phyloP scores from a whole-genome alignment of 2,329 filamentous ascomycete genomes.

The Talaromyces sp. region DNA sequence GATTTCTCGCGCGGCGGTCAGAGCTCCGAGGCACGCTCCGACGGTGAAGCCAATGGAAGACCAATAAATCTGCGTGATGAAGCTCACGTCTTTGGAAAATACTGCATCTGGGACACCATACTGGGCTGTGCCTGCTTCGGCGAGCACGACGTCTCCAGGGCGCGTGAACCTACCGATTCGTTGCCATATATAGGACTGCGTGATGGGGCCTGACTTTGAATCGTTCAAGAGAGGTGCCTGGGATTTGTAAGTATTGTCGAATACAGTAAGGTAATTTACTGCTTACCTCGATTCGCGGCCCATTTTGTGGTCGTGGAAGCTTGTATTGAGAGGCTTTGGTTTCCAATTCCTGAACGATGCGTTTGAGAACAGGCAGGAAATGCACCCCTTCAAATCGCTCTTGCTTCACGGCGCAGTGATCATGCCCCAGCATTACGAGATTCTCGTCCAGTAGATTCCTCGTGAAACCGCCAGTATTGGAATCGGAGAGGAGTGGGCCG shows the following conservation, averaged over 20 bases:
- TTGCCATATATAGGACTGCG: slow-evolving; percentile 1
- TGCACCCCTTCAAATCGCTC: neutral
- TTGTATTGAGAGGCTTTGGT: neutral
- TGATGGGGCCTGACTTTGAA: neutral
- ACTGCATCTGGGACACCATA: slow-evolving; percentile 1
- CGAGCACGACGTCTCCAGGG: slow-evolving; percentile 9
- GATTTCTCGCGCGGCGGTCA: slow-evolving; percentile 14
- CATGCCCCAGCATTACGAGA: neutral
- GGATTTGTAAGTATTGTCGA: neutral
- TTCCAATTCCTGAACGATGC: neutral
- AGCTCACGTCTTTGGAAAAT: neutral
- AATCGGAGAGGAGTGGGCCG: slow-evolving; percentile 45
- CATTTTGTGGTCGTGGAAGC: neutral
- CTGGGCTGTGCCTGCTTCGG: slow-evolving; percentile 8
- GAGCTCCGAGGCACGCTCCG: slow-evolving; percentile 19
- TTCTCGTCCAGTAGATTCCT: neutral
- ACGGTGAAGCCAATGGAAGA: slow-evolving; percentile 27
- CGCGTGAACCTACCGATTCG: neutral
- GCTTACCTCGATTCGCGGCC: neutral
- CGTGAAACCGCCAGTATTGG: slow-evolving; percentile 39
- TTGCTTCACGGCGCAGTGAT: neutral
- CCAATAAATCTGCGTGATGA: slow-evolving; percentile 22
- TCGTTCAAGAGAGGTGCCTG: neutral
- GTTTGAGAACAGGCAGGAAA: neutral
- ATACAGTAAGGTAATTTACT: too few relatives aligned